Evolutionary conservation across 2,329 filamentous ascomycete species (phyloP).

Genomic region (Neonectria magnoliae): DNA sequence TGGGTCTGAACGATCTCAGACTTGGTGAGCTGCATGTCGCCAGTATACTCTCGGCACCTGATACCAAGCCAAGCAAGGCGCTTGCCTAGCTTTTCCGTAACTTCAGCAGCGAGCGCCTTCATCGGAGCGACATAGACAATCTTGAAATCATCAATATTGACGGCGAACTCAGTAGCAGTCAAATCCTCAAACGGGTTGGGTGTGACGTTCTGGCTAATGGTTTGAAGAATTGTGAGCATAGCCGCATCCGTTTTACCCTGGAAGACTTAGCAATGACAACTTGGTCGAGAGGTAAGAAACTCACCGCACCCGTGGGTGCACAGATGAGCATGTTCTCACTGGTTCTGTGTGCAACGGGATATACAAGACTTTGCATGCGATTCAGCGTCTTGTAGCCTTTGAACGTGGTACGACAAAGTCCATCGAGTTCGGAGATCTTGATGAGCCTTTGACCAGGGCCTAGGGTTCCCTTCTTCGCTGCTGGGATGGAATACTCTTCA

Average conservation of each 20-base stretch:
- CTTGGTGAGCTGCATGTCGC: slow-evolving; percentile 99
- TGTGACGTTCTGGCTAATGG: slow-evolving; percentile 83
- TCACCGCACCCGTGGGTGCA: slow-evolving; percentile 89
- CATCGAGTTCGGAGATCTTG: slow-evolving; percentile 84
- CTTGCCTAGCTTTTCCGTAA: slow-evolving; percentile 93
- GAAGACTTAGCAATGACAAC: slow-evolving; percentile 22
- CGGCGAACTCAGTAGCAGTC: slow-evolving; percentile 79
- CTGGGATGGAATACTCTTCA: slow-evolving; percentile 89
- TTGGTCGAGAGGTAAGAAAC: slow-evolving; percentile 43
- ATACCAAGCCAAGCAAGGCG: slow-evolving; percentile 93
- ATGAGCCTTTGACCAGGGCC: slow-evolving; percentile 79
- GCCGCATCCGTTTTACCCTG: slow-evolving; percentile 97
- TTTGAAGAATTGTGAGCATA: slow-evolving; percentile 94
- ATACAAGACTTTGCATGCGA: slow-evolving; percentile 97
- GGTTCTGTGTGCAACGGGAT: slow-evolving; percentile 93
- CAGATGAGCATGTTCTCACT: slow-evolving; percentile 99
- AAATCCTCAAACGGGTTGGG: slow-evolving; percentile 83
- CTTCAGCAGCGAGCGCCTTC: slow-evolving; percentile 97
- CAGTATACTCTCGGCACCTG: slow-evolving; percentile 91
- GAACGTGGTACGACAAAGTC: slow-evolving; percentile 90
- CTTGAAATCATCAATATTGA: slow-evolving; percentile 91
- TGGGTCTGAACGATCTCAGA: slow-evolving; percentile 95
- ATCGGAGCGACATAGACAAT: slow-evolving; percentile 99
- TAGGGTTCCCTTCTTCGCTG: slow-evolving; percentile 79
- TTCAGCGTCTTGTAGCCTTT: slow-evolving; percentile 93